Percentiles rank a stretch among this genome's conserved stretches.
Evolutionary conservation across 1,284 basidiomycete genomes (phyloP).

Genomic region (Malassezia equina): DNA sequence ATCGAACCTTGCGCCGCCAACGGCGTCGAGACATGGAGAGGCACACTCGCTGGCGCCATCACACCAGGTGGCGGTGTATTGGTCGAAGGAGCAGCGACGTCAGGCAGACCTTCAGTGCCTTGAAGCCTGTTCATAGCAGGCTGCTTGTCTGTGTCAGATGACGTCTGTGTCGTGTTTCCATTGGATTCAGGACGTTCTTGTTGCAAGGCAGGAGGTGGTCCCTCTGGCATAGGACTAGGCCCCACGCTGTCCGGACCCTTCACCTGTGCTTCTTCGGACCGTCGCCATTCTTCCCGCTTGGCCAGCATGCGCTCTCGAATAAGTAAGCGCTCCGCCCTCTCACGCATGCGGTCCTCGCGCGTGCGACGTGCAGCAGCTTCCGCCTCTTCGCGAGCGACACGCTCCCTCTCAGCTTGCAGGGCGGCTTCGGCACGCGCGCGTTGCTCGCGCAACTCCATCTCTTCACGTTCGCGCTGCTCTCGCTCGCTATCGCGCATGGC

Average conservation of each 20-base stretch:
- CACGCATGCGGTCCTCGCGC: slow-evolving; percentile 48
- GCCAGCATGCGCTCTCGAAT: slow-evolving; percentile 45
- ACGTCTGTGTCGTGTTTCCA: no score
- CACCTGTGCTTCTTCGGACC: neutral
- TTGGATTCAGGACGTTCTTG: no score
- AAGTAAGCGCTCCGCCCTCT: slow-evolving; percentile 50
- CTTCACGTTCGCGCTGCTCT: slow-evolving; percentile 52
- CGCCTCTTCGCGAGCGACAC: slow-evolving; percentile 53
- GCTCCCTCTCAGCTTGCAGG: slow-evolving; percentile 51
- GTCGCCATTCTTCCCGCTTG: slow-evolving; percentile 19
- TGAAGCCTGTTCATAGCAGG: no score
- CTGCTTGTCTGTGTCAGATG: no score
- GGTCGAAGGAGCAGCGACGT: no score
- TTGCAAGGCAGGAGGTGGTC: no score
- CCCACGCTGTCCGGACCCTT: neutral
- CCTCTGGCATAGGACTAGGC: no score
- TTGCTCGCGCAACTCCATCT: slow-evolving; percentile 46
- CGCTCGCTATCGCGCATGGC: slow-evolving; percentile 57
- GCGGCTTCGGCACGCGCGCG: slow-evolving; percentile 51
- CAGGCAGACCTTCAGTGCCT: no score
- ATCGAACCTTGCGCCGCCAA: no score
- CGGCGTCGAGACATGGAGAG: no score
- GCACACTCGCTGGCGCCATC: no score
- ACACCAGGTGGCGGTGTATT: no score
- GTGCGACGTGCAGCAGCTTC: slow-evolving; percentile 50